Conservation (phyloP, 345 rosid genomes). For the Linum lewisii region DNA sequence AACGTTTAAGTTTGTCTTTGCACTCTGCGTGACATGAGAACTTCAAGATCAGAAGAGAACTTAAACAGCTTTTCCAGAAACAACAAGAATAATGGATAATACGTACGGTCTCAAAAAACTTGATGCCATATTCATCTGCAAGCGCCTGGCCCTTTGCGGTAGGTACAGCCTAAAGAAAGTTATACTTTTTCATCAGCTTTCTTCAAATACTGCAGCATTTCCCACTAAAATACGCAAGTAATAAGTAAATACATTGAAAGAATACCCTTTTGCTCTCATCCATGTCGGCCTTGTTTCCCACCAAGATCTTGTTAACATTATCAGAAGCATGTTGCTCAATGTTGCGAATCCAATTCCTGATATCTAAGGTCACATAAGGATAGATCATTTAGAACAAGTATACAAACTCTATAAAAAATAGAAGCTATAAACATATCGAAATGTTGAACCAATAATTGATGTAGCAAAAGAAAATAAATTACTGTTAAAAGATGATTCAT, state of each 20-base stretch:
- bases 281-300: constrained; percentile 99
- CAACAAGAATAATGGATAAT: not conserved
- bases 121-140: constrained; percentile 96
- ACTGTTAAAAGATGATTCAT: constrained; percentile 94
- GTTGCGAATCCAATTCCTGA: constrained; percentile 97
- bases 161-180: constrained; percentile 74
- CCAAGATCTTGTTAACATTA: constrained; percentile 92
- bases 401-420: not conserved
- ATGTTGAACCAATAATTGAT: not conserved
- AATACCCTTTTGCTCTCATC: constrained; percentile 97
- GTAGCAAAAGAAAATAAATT: constrained; percentile 12
- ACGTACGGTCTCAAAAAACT: constrained; percentile 96
- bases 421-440: not conserved
- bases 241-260: not conserved
- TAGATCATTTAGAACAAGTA: not conserved
- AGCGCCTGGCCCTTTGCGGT: constrained; percentile 95
- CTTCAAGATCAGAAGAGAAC: not conserved
- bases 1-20: constrained; percentile 75
- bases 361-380: constrained; percentile 45
- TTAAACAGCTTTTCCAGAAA: not conserved
- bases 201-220: not conserved
- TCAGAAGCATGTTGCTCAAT: constrained; percentile 99
- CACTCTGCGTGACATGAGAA: constrained; percentile 42
- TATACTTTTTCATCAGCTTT: not conserved
- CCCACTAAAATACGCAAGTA: not conserved